phyloP scores from a whole-genome alignment of 495 filamentous ascomycete genomes.

The Eremomyces bilateralis region DNA sequence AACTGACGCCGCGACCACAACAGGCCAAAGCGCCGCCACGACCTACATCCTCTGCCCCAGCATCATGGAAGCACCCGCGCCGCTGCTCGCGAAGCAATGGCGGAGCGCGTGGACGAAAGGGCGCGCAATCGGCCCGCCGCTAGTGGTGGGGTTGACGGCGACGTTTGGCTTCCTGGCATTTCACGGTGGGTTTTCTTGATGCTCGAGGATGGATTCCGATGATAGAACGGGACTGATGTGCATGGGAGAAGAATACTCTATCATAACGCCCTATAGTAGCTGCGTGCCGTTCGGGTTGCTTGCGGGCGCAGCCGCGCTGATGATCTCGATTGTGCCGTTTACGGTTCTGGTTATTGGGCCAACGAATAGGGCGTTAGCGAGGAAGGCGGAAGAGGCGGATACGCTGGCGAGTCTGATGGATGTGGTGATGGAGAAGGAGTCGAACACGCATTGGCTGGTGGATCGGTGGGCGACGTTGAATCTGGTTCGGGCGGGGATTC shows the following conservation, averaged over 20 bases:
- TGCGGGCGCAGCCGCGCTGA: slow-evolving; percentile 20
- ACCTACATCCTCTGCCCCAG: neutral
- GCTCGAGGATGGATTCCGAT: neutral
- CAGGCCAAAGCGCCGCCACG: slow-evolving; percentile 2
- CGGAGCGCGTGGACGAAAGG: neutral
- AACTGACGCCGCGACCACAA: neutral
- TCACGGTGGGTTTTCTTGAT: neutral
- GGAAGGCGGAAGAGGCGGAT: slow-evolving; percentile 15
- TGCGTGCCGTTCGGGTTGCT: slow-evolving; percentile 16
- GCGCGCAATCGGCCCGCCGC: neutral
- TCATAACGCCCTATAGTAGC: neutral
- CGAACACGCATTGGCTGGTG: slow-evolving; percentile 17
- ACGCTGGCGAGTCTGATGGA: slow-evolving; percentile 16
- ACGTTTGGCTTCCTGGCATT: neutral
- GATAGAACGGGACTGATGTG: no score
- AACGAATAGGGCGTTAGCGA: slow-evolving; percentile 23
- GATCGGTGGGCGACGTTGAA: slow-evolving; percentile 34
- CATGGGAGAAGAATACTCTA: neutral
- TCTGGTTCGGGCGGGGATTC: slow-evolving; percentile 19
- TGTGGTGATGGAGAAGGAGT: slow-evolving; percentile 11
- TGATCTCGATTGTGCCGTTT: slow-evolving; percentile 27
- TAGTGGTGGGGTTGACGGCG: neutral
- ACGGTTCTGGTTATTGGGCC: slow-evolving; percentile 23
- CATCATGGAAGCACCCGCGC: neutral
- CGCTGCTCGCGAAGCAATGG: neutral